Conservation (phyloP, 176 grass and related monocot genomes). For the Aegilops speltoides region DNA sequence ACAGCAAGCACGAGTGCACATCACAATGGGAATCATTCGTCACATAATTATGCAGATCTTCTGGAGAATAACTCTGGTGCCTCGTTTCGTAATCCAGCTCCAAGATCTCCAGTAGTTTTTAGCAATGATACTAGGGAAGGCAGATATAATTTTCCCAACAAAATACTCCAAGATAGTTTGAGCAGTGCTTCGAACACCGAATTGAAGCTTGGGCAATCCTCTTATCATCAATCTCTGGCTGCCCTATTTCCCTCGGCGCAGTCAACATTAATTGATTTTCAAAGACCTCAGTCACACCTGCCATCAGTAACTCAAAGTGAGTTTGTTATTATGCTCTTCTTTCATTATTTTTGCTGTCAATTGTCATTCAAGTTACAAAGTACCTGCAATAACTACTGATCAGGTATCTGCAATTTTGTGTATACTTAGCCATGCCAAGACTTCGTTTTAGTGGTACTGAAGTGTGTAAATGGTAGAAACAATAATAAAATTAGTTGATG, state of each 20-base stretch:
- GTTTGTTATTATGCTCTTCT: constrained; percentile 32
- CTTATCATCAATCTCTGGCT: constrained; percentile 51
- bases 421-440: constrained; percentile 8
- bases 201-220: constrained; percentile 75
- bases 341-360: constrained; percentile 15
- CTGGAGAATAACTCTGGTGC: constrained; percentile 40
- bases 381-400: constrained; percentile 16
- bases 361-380: constrained; percentile 1
- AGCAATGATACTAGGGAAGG: constrained; percentile 29
- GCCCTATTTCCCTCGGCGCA: constrained; percentile 41
- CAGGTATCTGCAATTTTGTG: constrained; percentile 2
- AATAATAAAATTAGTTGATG: constrained; percentile 8
- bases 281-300: constrained; percentile 44
- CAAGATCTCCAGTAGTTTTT: constrained; percentile 30
- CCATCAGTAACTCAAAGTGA: constrained; percentile 47
- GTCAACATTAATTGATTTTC: constrained; percentile 42
- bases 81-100: constrained; percentile 20
- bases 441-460: neutral
- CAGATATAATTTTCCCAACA: constrained; percentile 8
- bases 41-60: constrained; percentile 37
- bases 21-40: constrained; percentile 43
- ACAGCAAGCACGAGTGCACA: constrained; percentile 22
- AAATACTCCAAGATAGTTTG: constrained; percentile 35
- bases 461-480: neutral
- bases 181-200: constrained; percentile 64